Conservation (phyloP, 2,329 filamentous ascomycete species). For the Orbilia brochopaga region DNA sequence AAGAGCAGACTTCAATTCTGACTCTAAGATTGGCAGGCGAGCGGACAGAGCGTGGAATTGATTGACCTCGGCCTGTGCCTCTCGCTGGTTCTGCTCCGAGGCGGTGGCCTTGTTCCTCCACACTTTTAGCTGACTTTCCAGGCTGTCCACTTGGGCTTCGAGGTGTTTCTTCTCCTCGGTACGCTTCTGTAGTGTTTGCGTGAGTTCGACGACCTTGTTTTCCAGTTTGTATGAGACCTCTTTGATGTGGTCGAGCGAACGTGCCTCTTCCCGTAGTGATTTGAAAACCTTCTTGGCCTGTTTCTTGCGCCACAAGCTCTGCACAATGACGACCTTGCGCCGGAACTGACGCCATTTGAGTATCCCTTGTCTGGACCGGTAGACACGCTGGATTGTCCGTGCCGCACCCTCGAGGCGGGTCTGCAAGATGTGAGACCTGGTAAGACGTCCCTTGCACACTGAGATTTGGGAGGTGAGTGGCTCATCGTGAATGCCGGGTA, state of each 20-base stretch:
- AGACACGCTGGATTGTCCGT: slow-evolving; percentile 84
- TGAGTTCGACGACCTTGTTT: slow-evolving; percentile 99
- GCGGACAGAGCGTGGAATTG: slow-evolving; percentile 95
- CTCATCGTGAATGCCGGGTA: slow-evolving; percentile 50
- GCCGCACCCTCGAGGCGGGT: slow-evolving; percentile 91
- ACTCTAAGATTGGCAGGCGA: slow-evolving; percentile 86
- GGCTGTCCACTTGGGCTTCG: slow-evolving; percentile 86
- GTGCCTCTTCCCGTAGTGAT: slow-evolving; percentile 87
- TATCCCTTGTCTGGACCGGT: slow-evolving; percentile 68
- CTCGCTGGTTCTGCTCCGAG: slow-evolving; percentile 86
- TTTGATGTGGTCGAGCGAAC: slow-evolving; percentile 76
- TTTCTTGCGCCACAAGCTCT: slow-evolving; percentile 91
- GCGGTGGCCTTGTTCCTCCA: slow-evolving; percentile 93
- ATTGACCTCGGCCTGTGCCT: slow-evolving; percentile 94
- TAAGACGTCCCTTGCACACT: slow-evolving; percentile 78
- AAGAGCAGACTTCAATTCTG: slow-evolving; percentile 92
- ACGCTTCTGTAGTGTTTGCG: slow-evolving; percentile 87
- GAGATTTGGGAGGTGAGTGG: slow-evolving; percentile 57
- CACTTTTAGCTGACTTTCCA: slow-evolving; percentile 93
- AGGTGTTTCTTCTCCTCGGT: slow-evolving; percentile 94
- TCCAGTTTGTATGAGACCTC: slow-evolving; percentile 99
- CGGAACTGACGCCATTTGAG: slow-evolving; percentile 80
- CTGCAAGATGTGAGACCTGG: slow-evolving; percentile 90
- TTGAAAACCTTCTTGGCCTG: slow-evolving; percentile 84
- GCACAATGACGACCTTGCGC: slow-evolving; percentile 84